Percentiles rank a stretch among this genome's conserved stretches.
These are phyloP conservation scores for Bauhinia variegata DNA, from an alignment of 306 rosid species.

Conservation along the genomic window DNA sequence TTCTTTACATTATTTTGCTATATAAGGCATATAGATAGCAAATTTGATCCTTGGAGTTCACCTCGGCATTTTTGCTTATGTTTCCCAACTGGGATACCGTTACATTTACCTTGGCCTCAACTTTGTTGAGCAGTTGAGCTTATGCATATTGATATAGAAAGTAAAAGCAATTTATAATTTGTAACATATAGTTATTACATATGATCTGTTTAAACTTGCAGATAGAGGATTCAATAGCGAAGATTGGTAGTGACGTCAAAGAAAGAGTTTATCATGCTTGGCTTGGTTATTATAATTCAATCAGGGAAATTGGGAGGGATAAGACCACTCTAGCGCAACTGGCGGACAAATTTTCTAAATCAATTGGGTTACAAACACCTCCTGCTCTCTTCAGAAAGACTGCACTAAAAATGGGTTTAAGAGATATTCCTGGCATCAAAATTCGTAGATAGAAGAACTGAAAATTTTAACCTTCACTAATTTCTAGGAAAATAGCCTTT, in stretches of 20 bases:
- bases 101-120: too few relatives aligned
- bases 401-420: constrained; percentile 89
- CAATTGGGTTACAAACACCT: constrained; percentile 82
- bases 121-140: too few relatives aligned
- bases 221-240: constrained; percentile 76
- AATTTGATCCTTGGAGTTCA: constrained; percentile 20
- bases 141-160: too few relatives aligned
- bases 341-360: constrained; percentile 68
- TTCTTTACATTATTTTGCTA: constrained; percentile 3
- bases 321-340: constrained; percentile 72
- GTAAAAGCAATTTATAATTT: constrained; percentile 16
- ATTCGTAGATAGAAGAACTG: constrained; percentile 68
- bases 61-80: neutral
- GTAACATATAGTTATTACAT: neutral
- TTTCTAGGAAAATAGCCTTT: too few relatives aligned
- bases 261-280: constrained; percentile 93
- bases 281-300: constrained; percentile 92
- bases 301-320: constrained; percentile 84
- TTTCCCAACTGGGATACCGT: neutral
- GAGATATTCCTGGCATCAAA: constrained; percentile 84
- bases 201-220: constrained; percentile 40
- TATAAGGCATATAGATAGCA: neutral
- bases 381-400: constrained; percentile 82
- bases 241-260: constrained; percentile 70
- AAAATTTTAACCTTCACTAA: too few relatives aligned